Evolutionary conservation across 1,139 yeast genomes (phyloP), one percentile per base, ranked within the genome.

Genomic region (Diutina catenulata): DNA sequence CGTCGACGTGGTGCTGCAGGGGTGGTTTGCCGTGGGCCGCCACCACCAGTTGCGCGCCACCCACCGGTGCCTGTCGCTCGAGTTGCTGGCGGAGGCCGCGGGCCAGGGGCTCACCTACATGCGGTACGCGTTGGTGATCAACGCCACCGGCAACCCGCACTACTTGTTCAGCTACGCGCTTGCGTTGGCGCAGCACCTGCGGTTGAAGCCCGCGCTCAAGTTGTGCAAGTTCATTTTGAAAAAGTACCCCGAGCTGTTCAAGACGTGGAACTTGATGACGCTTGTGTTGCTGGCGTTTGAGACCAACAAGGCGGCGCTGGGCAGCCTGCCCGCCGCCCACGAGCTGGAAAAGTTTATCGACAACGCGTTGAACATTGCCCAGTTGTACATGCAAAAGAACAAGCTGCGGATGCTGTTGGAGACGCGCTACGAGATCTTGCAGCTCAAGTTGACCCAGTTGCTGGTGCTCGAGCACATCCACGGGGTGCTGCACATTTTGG

Each of bases 381-480:
- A 67, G 5, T 51, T 65, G 13, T 64, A 50, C 43, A 56, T 62
- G 21, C 48, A 50, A 33, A 60, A 36, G 21, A 13, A 36, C 20
- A 15, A 18, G 19, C 32, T 14, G 18, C n/a, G 18, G 19, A 15
- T 36, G 38, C 11, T 13, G 16, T 16, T 40, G 21, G 42, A 56
- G 33, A 64, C 67, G 40, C 78, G 74, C 49, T 63, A 68, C 48
- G 75, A 74, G 43, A 73, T 79, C 31, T 53, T 86, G 23, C 86
- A 83, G 51, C 62, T 86, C 50, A 82, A 82, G 49, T 64, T 82
- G 55, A 80, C 95, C 0, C 87, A 81, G 47, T 58, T 86, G 38
- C 79, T 88, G 3, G 64, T 86, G 13, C 60, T 76, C 42, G 93
- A 84, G 50, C 69, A 76, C 7, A 59, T 70, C 8, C 65, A 76